Evolutionary conservation across 306 rosid species (phyloP).

Genomic region (Cyamopsis tetragonoloba): DNA sequence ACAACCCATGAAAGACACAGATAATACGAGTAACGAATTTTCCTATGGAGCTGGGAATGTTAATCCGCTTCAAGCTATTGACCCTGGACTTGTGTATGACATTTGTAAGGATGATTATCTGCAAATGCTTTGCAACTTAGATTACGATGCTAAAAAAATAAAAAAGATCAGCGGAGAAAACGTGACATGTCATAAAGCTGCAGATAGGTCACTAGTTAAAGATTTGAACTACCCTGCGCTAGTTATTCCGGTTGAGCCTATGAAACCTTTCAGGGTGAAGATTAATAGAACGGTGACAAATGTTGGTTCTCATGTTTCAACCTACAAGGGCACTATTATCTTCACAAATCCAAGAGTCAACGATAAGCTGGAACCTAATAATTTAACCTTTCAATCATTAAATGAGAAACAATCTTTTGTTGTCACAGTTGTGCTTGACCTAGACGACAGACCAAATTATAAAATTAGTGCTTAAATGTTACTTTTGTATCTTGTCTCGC

Average conservation of each 20-base stretch:
- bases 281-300: neutral
- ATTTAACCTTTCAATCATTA: too few relatives aligned
- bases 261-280: neutral
- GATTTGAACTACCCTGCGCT: neutral
- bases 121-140: neutral
- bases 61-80: neutral
- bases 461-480: too few relatives aligned
- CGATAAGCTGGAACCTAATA: too few relatives aligned
- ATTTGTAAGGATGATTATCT: neutral
- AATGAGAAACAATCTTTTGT: too few relatives aligned
- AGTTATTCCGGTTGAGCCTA: neutral
- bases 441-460: too few relatives aligned
- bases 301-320: slow-evolving; percentile 11
- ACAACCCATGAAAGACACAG: neutral
- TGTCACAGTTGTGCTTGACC: too few relatives aligned
- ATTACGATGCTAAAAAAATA: neutral
- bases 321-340: slow-evolving; percentile 20
- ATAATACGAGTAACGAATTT: neutral
- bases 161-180: neutral
- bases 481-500: too few relatives aligned
- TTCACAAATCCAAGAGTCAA: neutral
- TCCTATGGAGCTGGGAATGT: neutral
- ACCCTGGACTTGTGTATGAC: slow-evolving; percentile 20
- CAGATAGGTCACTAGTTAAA: neutral
- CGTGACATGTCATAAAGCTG: neutral